A percentile compares a stretch with the other conserved stretches of the same genome.
Evolutionary conservation across 306 rosid species (phyloP).

Genomic region (Bauhinia variegata): DNA sequence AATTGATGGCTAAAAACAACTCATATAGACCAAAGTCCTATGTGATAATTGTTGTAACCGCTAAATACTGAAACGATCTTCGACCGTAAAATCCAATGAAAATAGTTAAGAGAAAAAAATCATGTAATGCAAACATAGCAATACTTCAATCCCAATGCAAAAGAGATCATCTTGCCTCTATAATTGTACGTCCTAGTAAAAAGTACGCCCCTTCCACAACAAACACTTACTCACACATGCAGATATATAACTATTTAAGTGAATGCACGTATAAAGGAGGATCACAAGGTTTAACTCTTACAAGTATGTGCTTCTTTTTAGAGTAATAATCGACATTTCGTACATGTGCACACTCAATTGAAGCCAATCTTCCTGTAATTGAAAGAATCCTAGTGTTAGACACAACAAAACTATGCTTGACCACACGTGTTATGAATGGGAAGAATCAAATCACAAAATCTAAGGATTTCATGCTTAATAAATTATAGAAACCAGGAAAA

Average conservation of each 20-base stretch:
- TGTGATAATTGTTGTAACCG: background rate
- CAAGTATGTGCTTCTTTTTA: conserved; percentile 74
- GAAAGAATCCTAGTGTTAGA: conserved; percentile 37
- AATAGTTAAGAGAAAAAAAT: background rate
- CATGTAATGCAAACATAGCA: conserved; percentile 19
- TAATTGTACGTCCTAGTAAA: conserved; percentile 14
- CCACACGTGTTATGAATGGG: background rate
- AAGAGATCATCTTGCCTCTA: background rate
- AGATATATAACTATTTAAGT: conserved; percentile 6
- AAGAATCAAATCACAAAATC: conserved; percentile 10
- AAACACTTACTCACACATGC: too few relatives aligned
- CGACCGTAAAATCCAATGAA: background rate
- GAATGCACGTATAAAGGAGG: conserved; percentile 18
- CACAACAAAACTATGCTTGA: conserved; percentile 15
- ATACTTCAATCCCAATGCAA: background rate
- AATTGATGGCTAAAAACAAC: background rate
- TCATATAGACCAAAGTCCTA: background rate
- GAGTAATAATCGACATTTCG: conserved; percentile 78
- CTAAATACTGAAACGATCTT: background rate
- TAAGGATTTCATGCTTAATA: background rate
- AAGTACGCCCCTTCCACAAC: background rate
- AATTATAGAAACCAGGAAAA: conserved; percentile 2
- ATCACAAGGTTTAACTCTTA: conserved; percentile 49
- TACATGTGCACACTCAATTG: conserved; percentile 80
- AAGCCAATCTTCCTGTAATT: conserved; percentile 78